Percentiles rank a stretch among this genome's conserved stretches.
These are phyloP conservation scores for Handroanthus guayacan DNA, from an alignment of 257 asterid genomes.

Conservation along the genomic window DNA sequence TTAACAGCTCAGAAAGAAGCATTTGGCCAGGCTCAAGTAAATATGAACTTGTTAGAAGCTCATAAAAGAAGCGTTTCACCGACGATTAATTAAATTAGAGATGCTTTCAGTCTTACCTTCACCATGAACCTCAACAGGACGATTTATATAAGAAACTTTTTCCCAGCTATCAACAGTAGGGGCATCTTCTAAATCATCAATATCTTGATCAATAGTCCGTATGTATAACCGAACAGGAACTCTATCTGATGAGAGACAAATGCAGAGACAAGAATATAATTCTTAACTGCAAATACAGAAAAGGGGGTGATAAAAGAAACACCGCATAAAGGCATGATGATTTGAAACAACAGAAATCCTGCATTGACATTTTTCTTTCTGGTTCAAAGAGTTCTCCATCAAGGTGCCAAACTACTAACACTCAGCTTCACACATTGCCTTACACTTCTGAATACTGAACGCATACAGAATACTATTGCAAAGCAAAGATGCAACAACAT, in stretches of 20 bases:
- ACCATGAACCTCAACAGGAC: slow-evolving; percentile 73
- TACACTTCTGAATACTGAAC: slow-evolving; percentile 22
- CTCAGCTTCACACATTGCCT: slow-evolving; percentile 6
- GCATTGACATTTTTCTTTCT: slow-evolving; percentile 5
- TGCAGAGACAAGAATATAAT: slow-evolving; percentile 15
- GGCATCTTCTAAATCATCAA: slow-evolving; percentile 69
- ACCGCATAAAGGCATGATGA: slow-evolving; percentile 23
- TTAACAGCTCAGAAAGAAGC: background rate
- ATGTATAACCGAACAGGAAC: slow-evolving; percentile 88
- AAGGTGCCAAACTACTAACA: slow-evolving; percentile 7
- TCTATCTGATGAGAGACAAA: slow-evolving; percentile 65
- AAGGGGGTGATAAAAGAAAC: slow-evolving; percentile 8
- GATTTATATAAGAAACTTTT: slow-evolving; percentile 76
- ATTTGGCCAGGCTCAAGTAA: slow-evolving; percentile 6
- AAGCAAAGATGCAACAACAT: slow-evolving; percentile 1
- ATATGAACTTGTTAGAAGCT: slow-evolving; percentile 3
- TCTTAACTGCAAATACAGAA: slow-evolving; percentile 11
- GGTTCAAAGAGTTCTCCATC: background rate
- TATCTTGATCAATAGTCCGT: slow-evolving; percentile 60
- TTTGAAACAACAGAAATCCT: slow-evolving; percentile 21
- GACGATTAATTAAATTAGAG: background rate
- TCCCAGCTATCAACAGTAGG: slow-evolving; percentile 85
- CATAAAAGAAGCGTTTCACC: slow-evolving; percentile 18
- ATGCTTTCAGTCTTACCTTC: slow-evolving; percentile 58
- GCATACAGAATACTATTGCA: background rate